Evolutionary conservation across 2,329 filamentous ascomycete species (phyloP).

Genomic region (Paraphaeosphaeria minitans): DNA sequence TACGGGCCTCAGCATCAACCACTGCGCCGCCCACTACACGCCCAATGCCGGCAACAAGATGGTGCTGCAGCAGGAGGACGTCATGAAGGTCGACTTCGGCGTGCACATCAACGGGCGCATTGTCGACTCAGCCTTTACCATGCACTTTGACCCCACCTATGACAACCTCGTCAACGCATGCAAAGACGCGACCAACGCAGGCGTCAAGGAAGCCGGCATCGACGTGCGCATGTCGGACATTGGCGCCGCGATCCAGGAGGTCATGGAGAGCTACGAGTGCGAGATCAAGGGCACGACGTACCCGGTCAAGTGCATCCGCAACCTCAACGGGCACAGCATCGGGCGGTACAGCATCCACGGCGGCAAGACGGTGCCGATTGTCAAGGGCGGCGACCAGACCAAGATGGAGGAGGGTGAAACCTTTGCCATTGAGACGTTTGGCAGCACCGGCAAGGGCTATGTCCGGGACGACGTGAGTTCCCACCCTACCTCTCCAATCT

Average conservation of each 20-base stretch:
- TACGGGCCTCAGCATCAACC: constrained; percentile 80
- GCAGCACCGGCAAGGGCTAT: constrained; percentile 87
- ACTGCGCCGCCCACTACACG: constrained; percentile 85
- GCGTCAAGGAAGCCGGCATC: constrained; percentile 87
- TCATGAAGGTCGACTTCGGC: constrained; percentile 76
- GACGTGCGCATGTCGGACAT: constrained; percentile 89
- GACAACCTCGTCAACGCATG: constrained; percentile 70
- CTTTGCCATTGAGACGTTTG: constrained; percentile 96
- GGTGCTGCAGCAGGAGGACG: constrained; percentile 67
- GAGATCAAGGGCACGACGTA: constrained; percentile 79
- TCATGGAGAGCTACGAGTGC: constrained; percentile 92
- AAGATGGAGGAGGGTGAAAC: constrained; percentile 98
- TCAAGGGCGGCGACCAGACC: constrained; percentile 83
- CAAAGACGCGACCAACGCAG: constrained; percentile 72
- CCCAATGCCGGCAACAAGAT: constrained; percentile 87
- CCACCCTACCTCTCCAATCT: background rate
- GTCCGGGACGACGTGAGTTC: constrained; percentile 76
- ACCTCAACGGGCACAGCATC: constrained; percentile 89
- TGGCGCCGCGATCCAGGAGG: constrained; percentile 81
- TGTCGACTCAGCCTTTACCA: constrained; percentile 73
- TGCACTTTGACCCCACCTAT: constrained; percentile 71
- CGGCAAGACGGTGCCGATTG: constrained; percentile 90
- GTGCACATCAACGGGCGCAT: constrained; percentile 74
- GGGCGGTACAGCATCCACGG: constrained; percentile 89
- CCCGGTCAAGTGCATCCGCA: constrained; percentile 83